Base-by-base conservation (phyloP, 2,329 filamentous ascomycete genomes). In the Colletotrichum sp. region DNA sequence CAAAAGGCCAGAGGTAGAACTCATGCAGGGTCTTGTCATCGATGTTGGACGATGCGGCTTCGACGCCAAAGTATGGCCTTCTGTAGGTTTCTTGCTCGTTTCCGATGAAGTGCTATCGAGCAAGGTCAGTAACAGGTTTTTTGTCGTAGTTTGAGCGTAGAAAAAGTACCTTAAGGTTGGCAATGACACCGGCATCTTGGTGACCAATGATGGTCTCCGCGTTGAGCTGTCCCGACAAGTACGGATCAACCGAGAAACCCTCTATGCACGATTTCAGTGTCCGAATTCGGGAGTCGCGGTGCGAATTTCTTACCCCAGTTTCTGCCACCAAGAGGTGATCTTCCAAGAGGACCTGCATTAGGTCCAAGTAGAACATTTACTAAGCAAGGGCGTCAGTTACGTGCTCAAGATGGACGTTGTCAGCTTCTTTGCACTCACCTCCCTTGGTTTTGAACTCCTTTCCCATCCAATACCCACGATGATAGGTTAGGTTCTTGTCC, bases 61-160 rank as follows among this genome's bases (percentile, higher is more conserved):
- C 90, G 9, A 72, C 72, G 12, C 79, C 81, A 9, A 68, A 90
- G 3, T 81, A 80, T 12, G 72, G 94, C 90, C 85, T 93, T 86
- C 89, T 94, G 89, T 88, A 86, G 4, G 86, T 93, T 82, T 98
- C 95, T 83, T 98, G 95, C 84, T 98, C 95, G 78, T 88, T 96
- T 67, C 86, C 90, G 16, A 96, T 87, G 60, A 89, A 95, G 80
- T 96, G 95, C 87, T 96, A 36, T 16, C 15, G 15, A 16, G 15
- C 7, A 36, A 36, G 34, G 15, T 36, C 34, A 36, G 34, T 0
- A 36, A 36, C 13, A 36, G 1, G 13, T 34, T 34, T 34, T 34
- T 13, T 1, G 5, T 34, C 34, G 34, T 6, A 36, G 2, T 2
- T 36, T 36, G 34, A 36, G 34, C 34, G 3, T 36, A 36, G 12